Evolutionary conservation across 1,139 yeast genomes (phyloP).

Genomic region (Tardiomyces blankii): DNA sequence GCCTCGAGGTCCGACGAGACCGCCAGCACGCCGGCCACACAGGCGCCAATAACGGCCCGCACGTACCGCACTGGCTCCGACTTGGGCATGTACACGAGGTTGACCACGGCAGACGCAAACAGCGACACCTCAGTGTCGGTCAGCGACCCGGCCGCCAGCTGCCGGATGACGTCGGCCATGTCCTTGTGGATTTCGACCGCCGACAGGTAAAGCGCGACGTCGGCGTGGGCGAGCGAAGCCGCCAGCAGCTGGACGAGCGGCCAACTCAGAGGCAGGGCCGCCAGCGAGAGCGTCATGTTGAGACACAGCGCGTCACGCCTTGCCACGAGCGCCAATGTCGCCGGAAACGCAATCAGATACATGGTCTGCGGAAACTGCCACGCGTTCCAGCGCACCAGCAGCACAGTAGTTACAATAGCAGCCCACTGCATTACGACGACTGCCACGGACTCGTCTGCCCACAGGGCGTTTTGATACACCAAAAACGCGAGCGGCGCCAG

Average conservation of each 20-base stretch:
- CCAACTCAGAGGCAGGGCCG: constrained; percentile 9
- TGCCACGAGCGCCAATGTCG: constrained; percentile 11
- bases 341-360: constrained; percentile 14
- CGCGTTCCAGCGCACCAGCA: constrained; percentile 3
- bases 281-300: constrained; percentile 6
- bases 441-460: neutral
- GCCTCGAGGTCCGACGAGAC: neutral
- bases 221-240: constrained; percentile 7
- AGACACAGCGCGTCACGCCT: constrained; percentile 8
- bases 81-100: neutral
- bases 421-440: constrained; percentile 5
- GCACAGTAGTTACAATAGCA: constrained; percentile 4
- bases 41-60: constrained; percentile 7
- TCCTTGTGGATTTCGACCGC: neutral
- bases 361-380: constrained; percentile 13
- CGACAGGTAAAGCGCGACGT: constrained; percentile 1
- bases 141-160: constrained; percentile 9
- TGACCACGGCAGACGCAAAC: constrained; percentile 8
- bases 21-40: constrained; percentile 3
- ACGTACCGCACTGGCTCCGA: constrained; percentile 3
- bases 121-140: constrained; percentile 14
- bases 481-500: constrained; percentile 2
- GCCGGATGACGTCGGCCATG: neutral
- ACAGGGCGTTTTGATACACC: constrained; percentile 2
- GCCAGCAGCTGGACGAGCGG: constrained; percentile 8